Percentiles rank a stretch among this genome's conserved stretches.
phyloP scores from a whole-genome alignment of 2,329 filamentous ascomycete species.

The Fusarium sacchari region DNA sequence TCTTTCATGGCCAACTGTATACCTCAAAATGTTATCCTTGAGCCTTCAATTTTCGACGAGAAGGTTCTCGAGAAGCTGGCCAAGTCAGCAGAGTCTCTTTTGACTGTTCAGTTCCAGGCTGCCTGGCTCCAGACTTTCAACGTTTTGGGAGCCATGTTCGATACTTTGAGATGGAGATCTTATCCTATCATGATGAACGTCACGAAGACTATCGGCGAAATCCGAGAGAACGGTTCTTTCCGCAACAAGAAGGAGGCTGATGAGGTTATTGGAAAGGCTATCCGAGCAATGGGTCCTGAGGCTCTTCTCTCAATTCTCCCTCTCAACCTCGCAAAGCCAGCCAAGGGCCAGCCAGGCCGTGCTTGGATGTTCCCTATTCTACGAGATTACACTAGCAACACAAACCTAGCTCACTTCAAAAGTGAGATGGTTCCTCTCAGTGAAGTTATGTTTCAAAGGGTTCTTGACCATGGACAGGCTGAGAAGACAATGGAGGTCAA shows the following conservation, averaged over 20 bases:
- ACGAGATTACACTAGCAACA: constrained; percentile 89
- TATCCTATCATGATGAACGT: constrained; percentile 80
- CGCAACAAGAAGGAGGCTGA: constrained; percentile 95
- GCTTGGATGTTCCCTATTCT: constrained; percentile 96
- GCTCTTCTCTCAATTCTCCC: constrained; percentile 84
- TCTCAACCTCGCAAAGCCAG: constrained; percentile 83
- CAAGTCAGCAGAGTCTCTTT: constrained; percentile 75
- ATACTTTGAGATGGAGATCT: constrained; percentile 85
- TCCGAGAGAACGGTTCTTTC: constrained; percentile 89
- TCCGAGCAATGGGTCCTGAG: constrained; percentile 90
- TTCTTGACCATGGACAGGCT: constrained; percentile 81
- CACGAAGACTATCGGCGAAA: constrained; percentile 82
- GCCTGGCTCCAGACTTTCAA: constrained; percentile 97
- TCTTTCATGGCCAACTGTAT: constrained; percentile 93
- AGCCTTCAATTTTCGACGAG: constrained; percentile 92
- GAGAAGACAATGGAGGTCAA: constrained; percentile 97
- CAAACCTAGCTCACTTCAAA: constrained; percentile 85
- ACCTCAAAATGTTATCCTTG: constrained; percentile 81
- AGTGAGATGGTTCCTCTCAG: constrained; percentile 88
- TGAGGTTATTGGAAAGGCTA: constrained; percentile 85
- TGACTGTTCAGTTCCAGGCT: constrained; percentile 91
- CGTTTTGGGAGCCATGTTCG: constrained; percentile 87
- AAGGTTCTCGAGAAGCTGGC: constrained; percentile 86
- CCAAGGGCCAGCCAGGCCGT: constrained; percentile 80
- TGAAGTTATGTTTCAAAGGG: constrained; percentile 87